Conservation (phyloP, 139 green algal species). For the Coccomyxa sp. region DNA sequence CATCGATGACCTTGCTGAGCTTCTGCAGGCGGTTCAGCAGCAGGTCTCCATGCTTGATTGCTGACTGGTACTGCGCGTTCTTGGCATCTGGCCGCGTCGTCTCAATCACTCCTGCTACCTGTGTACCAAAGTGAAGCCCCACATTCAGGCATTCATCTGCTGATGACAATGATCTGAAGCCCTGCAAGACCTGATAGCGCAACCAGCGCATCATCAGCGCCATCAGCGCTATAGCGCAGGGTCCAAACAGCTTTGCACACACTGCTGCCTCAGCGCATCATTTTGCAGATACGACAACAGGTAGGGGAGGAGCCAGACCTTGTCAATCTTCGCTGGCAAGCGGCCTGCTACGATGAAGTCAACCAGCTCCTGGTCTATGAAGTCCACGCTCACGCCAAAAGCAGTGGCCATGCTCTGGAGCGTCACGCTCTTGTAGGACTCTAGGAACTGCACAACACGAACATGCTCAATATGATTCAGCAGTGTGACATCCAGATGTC, state of each 20-base stretch:
- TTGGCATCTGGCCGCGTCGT: constrained; percentile 91
- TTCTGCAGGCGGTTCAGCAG: constrained; percentile 96
- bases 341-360: constrained; percentile 91
- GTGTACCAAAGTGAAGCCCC: too few relatives aligned
- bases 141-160: too few relatives aligned
- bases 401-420: constrained; percentile 82
- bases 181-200: too few relatives aligned
- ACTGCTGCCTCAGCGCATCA: too few relatives aligned
- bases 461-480: neutral
- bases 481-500: too few relatives aligned
- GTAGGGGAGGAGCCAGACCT: constrained; percentile 39
- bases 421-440: constrained; percentile 96
- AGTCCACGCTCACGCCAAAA: constrained; percentile 73
- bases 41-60: constrained; percentile 90
- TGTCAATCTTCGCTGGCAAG: constrained; percentile 96
- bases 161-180: too few relatives aligned
- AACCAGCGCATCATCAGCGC: too few relatives aligned
- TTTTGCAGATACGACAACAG: too few relatives aligned
- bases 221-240: too few relatives aligned
- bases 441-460: constrained; percentile 78
- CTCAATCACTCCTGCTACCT: constrained; percentile 76
- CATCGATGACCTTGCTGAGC: constrained; percentile 70
- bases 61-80: constrained; percentile 86
- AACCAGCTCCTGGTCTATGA: constrained; percentile 73
- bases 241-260: too few relatives aligned